Evolutionary conservation across 2,329 filamentous ascomycete genomes (phyloP).

Genomic region (Pseudogymnoascus sp.): DNA sequence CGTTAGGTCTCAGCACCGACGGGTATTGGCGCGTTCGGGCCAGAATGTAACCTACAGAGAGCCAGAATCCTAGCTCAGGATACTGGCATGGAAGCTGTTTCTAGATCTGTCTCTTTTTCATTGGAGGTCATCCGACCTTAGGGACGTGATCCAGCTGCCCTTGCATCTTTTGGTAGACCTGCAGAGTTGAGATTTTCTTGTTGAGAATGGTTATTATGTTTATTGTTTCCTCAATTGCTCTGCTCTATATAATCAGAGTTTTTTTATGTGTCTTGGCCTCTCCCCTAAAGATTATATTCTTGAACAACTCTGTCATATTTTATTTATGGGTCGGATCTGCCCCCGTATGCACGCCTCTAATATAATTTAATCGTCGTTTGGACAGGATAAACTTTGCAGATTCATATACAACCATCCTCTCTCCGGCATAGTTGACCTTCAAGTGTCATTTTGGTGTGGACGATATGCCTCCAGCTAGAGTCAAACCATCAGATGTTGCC

Average conservation of each 20-base stretch:
- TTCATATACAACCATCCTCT: neutral
- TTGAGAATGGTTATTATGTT: neutral
- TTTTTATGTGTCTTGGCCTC: neutral
- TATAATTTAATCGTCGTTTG: neutral
- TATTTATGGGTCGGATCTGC: conserved; percentile 2
- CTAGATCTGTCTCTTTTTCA: conserved; percentile 5
- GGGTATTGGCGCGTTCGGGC: conserved; percentile 3
- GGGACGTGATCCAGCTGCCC: neutral
- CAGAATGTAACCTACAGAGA: neutral
- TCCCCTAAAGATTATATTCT: neutral
- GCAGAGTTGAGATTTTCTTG: neutral
- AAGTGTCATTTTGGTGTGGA: neutral
- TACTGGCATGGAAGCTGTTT: conserved; percentile 7
- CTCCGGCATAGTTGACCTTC: neutral
- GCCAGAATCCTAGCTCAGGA: neutral
- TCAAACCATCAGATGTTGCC: conserved; percentile 62
- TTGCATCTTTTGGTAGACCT: neutral
- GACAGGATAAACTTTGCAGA: neutral
- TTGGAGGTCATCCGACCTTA: conserved; percentile 5
- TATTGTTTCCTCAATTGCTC: neutral
- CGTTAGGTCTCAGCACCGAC: conserved; percentile 5
- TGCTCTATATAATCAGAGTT: neutral
- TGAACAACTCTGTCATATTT: neutral
- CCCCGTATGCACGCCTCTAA: neutral
- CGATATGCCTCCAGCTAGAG: conserved; percentile 50